Evolutionary conservation across 2,329 filamentous ascomycete species (phyloP), one percentile per base, ranked within the genome.

Genomic region (Metarhizium sp.): DNA sequence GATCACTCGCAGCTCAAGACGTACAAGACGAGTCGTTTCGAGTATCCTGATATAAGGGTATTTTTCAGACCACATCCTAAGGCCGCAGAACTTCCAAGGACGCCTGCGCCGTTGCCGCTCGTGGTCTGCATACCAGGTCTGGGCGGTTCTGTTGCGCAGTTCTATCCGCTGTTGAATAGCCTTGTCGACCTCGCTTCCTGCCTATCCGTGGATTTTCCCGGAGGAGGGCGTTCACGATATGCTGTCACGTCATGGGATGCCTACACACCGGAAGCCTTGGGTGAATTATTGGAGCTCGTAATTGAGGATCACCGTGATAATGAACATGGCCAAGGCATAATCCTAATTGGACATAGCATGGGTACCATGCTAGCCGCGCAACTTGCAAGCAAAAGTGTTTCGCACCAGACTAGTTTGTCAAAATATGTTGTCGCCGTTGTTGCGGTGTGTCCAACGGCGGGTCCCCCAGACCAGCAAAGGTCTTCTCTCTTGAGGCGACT

Each of bases 121-220:
- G 74, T 97, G 3, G 91, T 97, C 47, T 96, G 95, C 66, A 78
- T 97, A 56, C 94, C 97, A 66, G 94, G 94, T 1, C 78, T 97
- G 10, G 94, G 92, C n/a, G 94, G 94, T 51, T 95, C 90, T 0
- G 80, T 91, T 29, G 87, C 90, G 11, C 94, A 97, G 66, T 97
- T 96, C 66, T 81, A 89, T 55, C 83, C 88, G 34, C 74, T 97
- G 5, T 73, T 97, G 16, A 87, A 84, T 20, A 94, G 89, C 68
- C 77, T 99, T 50, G 82, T 88, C 52, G 90, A 95, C 66, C 76
- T 91, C 51, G 90, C 88, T 13, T 86, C 91, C 50, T 95, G 92
- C 67, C 78, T 72, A 60, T 88, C 90, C 4, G 84, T 97, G 59
- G 94, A 99, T 67, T 77, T 96, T 4, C 92, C 94, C 1, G 94